Conservation (phyloP, 2,329 filamentous ascomycete genomes). For the Colletotrichum tropicale region DNA sequence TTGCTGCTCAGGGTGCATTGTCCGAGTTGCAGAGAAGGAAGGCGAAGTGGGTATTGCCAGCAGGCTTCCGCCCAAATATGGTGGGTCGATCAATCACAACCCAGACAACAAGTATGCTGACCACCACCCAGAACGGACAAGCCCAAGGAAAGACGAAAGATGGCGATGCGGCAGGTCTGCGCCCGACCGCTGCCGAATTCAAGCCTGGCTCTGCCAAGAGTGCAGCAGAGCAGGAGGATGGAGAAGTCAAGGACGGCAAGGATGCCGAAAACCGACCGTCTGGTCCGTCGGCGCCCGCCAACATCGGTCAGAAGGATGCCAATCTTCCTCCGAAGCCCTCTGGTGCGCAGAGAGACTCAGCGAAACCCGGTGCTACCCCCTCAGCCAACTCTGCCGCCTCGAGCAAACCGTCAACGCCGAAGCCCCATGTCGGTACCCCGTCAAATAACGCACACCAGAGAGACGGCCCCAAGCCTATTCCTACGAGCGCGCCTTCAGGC, state of each 20-base stretch:
- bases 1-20: slow-evolving; percentile 73
- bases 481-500: slow-evolving; percentile 26
- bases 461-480: slow-evolving; percentile 38
- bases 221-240: slow-evolving; percentile 67
- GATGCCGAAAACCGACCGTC: background rate
- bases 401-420: slow-evolving; percentile 31
- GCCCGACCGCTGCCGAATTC: slow-evolving; percentile 68
- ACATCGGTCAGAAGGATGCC: background rate
- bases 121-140: slow-evolving; percentile 42
- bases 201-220: slow-evolving; percentile 53
- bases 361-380: slow-evolving; percentile 20
- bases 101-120: slow-evolving; percentile 34
- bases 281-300: background rate
- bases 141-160: slow-evolving; percentile 40
- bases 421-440: slow-evolving; percentile 18
- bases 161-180: slow-evolving; percentile 38
- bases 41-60: slow-evolving; percentile 74
- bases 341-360: slow-evolving; percentile 24
- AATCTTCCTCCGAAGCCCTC: slow-evolving; percentile 19
- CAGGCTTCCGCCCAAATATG: slow-evolving; percentile 71
- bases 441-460: slow-evolving; percentile 23
- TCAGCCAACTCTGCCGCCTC: slow-evolving; percentile 17
- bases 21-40: slow-evolving; percentile 72
- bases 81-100: slow-evolving; percentile 42
- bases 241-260: slow-evolving; percentile 68